Percentiles rank a stretch among this genome's conserved stretches.
Evolutionary conservation across 805 yeast species (phyloP).

Genomic region (Candida odintsovae): DNA sequence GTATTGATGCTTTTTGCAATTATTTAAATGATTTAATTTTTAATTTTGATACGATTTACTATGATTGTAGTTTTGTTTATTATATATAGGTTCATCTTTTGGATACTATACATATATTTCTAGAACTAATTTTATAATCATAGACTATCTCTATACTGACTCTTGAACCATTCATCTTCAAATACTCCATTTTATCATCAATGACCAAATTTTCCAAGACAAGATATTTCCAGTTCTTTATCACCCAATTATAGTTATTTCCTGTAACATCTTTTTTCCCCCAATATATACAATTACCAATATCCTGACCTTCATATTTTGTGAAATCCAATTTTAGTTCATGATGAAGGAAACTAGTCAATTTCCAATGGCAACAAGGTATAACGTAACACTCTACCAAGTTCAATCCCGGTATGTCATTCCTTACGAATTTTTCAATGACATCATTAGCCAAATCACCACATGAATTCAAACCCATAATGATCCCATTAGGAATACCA

Average conservation of each 20-base stretch:
- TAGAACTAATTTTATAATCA: not conserved
- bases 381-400: not conserved
- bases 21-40: not conserved
- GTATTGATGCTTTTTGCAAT: not conserved
- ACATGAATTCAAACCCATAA: not conserved
- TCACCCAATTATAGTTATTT: not conserved
- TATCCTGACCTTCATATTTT: not conserved
- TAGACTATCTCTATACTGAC: not conserved
- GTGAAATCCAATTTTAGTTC: not conserved
- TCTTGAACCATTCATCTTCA: not conserved
- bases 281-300: not conserved
- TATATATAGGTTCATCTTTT: not conserved
- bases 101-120: not conserved
- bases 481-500: not conserved
- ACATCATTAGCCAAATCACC: not conserved
- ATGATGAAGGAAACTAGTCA: not conserved
- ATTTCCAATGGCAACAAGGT: not conserved
- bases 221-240: not conserved
- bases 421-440: not conserved
- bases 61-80: not conserved
- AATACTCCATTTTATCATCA: not conserved
- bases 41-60: not conserved
- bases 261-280: not conserved
- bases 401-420: not conserved
- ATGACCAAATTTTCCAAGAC: not conserved